Evolutionary conservation across 2,329 filamentous ascomycete species (phyloP).

Genomic region (Arachnomyces sp.): DNA sequence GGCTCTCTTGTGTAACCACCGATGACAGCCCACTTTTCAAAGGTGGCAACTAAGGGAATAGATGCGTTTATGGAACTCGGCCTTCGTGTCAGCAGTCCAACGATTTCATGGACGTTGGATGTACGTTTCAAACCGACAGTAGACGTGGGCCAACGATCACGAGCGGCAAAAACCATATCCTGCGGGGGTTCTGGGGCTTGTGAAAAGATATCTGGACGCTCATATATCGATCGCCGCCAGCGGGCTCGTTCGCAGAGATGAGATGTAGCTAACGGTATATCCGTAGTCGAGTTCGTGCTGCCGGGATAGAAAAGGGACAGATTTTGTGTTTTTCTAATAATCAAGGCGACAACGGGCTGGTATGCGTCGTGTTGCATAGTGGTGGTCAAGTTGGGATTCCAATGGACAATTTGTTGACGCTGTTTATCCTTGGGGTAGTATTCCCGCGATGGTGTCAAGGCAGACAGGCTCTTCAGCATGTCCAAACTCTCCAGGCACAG

Average conservation of each 20-base stretch:
- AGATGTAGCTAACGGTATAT: constrained; percentile 4
- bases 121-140: background rate
- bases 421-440: constrained; percentile 20
- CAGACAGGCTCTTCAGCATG: constrained; percentile 15
- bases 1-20: constrained; percentile 32
- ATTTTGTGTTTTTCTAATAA: constrained; percentile 8
- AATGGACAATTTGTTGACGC: constrained; percentile 17
- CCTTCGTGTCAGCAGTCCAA: constrained; percentile 17
- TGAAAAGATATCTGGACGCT: constrained; percentile 7
- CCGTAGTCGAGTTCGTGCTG: constrained; percentile 1
- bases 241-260: constrained; percentile 16
- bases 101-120: constrained; percentile 18
- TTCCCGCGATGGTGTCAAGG: constrained; percentile 17
- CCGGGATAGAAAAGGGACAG: constrained; percentile 10
- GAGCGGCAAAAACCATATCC: constrained; percentile 3
- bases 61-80: constrained; percentile 17
- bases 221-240: constrained; percentile 6
- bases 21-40: constrained; percentile 30
- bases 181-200: background rate
- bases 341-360: constrained; percentile 9
- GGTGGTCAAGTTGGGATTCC: constrained; percentile 14
- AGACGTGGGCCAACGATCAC: constrained; percentile 4
- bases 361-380: constrained; percentile 17
- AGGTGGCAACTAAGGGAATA: constrained; percentile 15
- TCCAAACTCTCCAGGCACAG: constrained; percentile 8